These are phyloP conservation scores for Nepenthes mirabilis DNA, from an alignment of 148 eudicot genomes.

Conservation along the genomic window DNA sequence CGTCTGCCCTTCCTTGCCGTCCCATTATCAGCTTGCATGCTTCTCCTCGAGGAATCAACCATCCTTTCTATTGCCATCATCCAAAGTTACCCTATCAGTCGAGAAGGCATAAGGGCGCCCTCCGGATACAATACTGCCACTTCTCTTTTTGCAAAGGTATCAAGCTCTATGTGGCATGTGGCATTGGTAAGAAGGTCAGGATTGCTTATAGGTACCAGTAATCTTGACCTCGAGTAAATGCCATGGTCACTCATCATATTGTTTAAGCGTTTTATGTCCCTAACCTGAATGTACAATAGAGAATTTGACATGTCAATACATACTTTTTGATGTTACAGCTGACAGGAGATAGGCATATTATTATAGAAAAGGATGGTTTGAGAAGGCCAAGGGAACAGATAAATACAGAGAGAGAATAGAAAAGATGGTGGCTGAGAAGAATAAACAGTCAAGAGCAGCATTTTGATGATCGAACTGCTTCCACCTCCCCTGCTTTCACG, in stretches of 20 bases:
- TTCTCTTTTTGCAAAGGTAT: constrained; percentile 74
- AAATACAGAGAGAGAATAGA: too few relatives aligned
- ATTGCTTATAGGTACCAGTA: constrained; percentile 65
- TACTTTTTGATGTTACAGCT: neutral
- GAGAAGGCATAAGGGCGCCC: constrained; percentile 36
- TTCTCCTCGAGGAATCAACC: constrained; percentile 69
- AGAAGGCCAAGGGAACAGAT: too few relatives aligned
- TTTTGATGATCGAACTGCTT: too few relatives aligned
- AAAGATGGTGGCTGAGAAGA: too few relatives aligned
- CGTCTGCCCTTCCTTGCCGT: constrained; percentile 72
- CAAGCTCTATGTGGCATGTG: constrained; percentile 89
- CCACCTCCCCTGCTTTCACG: too few relatives aligned
- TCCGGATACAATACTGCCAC: constrained; percentile 82
- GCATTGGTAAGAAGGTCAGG: constrained; percentile 44
- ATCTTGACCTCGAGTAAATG: constrained; percentile 79
- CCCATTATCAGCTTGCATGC: constrained; percentile 95
- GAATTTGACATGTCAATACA: constrained; percentile 3
- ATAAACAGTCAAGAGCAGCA: too few relatives aligned
- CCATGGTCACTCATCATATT: constrained; percentile 99
- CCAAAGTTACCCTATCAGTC: constrained; percentile 29
- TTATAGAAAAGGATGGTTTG: too few relatives aligned
- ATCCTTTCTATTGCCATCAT: constrained; percentile 51
- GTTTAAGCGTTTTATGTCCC: constrained; percentile 82
- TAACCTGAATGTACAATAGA: constrained; percentile 38
- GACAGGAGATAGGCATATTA: neutral